These are phyloP conservation scores for Ploettnerulaceae sp. DNA, from an alignment of 2,329 filamentous ascomycete genomes.

Conservation along the genomic window DNA sequence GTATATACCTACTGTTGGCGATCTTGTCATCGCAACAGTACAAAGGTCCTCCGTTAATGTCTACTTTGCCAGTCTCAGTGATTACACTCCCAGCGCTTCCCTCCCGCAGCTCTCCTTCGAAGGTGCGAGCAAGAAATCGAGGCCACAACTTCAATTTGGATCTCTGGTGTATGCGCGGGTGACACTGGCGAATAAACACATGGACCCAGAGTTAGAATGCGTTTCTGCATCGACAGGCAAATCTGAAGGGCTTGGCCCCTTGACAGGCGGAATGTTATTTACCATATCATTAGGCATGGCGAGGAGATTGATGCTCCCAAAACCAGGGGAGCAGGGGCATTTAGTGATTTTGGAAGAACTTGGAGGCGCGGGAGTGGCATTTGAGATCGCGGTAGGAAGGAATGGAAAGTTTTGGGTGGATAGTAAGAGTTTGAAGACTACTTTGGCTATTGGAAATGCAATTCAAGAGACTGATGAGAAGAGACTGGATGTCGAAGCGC, in stretches of 20 bases:
- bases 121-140: constrained; percentile 83
- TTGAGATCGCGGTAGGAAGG: constrained; percentile 88
- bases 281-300: constrained; percentile 75
- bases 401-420: constrained; percentile 94
- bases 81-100: constrained; percentile 58
- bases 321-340: constrained; percentile 55
- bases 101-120: constrained; percentile 92
- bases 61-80: constrained; percentile 74
- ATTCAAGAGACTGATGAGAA: constrained; percentile 73
- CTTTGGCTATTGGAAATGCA: constrained; percentile 73
- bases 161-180: constrained; percentile 88
- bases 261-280: constrained; percentile 84
- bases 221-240: constrained; percentile 83
- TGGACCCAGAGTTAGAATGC: constrained; percentile 88
- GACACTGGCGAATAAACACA: constrained; percentile 69
- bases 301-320: constrained; percentile 67
- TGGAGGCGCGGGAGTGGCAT: constrained; percentile 69
- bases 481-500: constrained; percentile 56
- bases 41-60: constrained; percentile 69
- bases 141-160: constrained; percentile 69
- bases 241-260: constrained; percentile 76
- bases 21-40: constrained; percentile 85
- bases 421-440: constrained; percentile 66
- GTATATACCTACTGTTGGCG: constrained; percentile 76
- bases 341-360: constrained; percentile 76